Evolutionary conservation across 2,329 filamentous ascomycete species (phyloP), one percentile per base, ranked within the genome.

Genomic region (Talaromyces rugulosus): DNA sequence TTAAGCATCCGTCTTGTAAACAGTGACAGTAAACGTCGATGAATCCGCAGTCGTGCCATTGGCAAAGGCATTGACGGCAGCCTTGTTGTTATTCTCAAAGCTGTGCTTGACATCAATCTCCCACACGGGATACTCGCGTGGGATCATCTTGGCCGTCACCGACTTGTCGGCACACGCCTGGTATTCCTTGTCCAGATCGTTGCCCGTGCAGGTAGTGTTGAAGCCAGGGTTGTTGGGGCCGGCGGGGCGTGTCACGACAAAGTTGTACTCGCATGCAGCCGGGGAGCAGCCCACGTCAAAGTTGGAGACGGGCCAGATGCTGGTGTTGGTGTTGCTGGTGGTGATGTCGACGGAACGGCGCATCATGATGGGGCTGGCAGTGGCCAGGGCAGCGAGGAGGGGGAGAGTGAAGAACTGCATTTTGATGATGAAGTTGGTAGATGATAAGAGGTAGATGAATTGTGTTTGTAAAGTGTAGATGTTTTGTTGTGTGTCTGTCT

Each of bases 121-220:
- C 63, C 62, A 64, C 16, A 50, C 30, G 14, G 59, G 61, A 18
- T 55, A 47, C n/a, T 33, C 30, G 40, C 44, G 36, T 12, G 63
- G 61, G 28, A 65, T 42, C 27, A 65, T 40, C 31, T 47, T 63
- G 27, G 63, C 63, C 8, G 51, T 53, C 42, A 65, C 56, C 1
- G 50, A 53, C 33, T 30, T 42, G 66, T 74, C 63, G 18, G 65
- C 63, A 62, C 75, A 77, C 9, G 59, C 23, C 14, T 63, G 56
- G 59, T 66, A 64, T 18, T 67, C 68, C 2, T 62, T 56, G 36
- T 71, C 56, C 28, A 51, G 60, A 30, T 68, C 67, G 30, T 66
- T 66, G 18, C 73, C 73, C 42, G 66, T 65, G 67, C 75, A 77
- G 58, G 66, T 67, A 44, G 75, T 74, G 56, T 68, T 70, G 68